Conservation (phyloP, 2,329 filamentous ascomycete species). For the Xylariaceae sp. region DNA sequence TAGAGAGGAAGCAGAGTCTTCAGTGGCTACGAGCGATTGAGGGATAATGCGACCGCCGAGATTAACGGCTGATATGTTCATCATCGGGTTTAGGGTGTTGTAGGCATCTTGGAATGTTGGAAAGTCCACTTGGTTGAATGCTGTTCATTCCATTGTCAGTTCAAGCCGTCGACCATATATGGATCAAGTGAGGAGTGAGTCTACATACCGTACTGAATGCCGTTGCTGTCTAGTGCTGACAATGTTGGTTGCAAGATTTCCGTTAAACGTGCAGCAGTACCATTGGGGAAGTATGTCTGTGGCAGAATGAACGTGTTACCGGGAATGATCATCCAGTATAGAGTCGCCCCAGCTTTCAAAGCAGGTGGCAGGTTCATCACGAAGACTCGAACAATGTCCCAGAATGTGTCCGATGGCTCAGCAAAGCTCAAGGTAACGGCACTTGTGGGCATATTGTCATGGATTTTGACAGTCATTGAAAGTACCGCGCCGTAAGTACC, state of each 20-base stretch:
- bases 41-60: constrained; percentile 16
- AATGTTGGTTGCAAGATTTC: constrained; percentile 12
- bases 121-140: constrained; percentile 1
- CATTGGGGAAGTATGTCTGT: constrained; percentile 6
- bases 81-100: constrained; percentile 5
- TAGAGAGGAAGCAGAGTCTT: constrained; percentile 15
- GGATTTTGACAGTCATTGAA: constrained; percentile 50
- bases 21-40: constrained; percentile 4
- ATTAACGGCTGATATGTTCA: constrained; percentile 12
- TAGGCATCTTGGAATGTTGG: constrained; percentile 13
- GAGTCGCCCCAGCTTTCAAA: constrained; percentile 5
- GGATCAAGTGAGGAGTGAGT: background rate
- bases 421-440: constrained; percentile 34
- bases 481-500: constrained; percentile 56
- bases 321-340: constrained; percentile 7
- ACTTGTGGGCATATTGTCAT: constrained; percentile 40
- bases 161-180: background rate
- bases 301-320: constrained; percentile 6
- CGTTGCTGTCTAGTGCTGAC: constrained; percentile 3
- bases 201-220: constrained; percentile 14
- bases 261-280: constrained; percentile 9
- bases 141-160: background rate
- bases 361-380: constrained; percentile 1
- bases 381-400: constrained; percentile 7
- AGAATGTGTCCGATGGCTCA: constrained; percentile 16